Conservation (phyloP, 805 yeast genomes). For the Candida schatavii region DNA sequence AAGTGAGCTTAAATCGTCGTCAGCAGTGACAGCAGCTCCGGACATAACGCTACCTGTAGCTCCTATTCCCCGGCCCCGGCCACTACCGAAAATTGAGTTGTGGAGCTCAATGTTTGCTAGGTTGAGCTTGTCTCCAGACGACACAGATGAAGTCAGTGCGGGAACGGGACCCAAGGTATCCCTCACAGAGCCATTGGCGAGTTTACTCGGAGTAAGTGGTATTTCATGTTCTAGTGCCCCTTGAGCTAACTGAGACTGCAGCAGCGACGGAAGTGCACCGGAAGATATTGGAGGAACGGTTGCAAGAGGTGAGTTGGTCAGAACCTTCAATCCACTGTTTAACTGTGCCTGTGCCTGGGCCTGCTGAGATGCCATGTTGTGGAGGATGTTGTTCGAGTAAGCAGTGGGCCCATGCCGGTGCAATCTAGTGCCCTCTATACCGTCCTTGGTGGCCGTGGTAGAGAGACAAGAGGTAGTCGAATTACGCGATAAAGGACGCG, state of each 20-base stretch:
- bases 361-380: constrained; percentile 20
- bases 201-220: neutral
- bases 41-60: neutral
- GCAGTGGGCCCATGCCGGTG: constrained; percentile 43
- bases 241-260: too few species aligned
- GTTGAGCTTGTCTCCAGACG: constrained; percentile 4
- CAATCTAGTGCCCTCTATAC: constrained; percentile 61
- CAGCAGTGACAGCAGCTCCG: constrained; percentile 1
- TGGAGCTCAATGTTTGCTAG: constrained; percentile 5
- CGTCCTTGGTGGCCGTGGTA: constrained; percentile 72
- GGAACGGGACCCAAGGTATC: neutral
- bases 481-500: constrained; percentile 60
- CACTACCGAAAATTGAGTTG: constrained; percentile 2
- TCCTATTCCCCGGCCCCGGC: neutral
- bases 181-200: neutral
- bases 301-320: neutral
- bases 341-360: neutral
- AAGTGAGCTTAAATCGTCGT: constrained; percentile 5
- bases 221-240: neutral
- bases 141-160: constrained; percentile 4
- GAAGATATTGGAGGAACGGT: neutral
- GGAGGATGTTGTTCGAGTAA: constrained; percentile 30
- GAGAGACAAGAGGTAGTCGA: constrained; percentile 68
- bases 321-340: constrained; percentile 9
- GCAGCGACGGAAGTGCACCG: neutral